A percentile compares a stretch with the other conserved stretches of the same genome.
Evolutionary conservation across 257 asterid genomes (phyloP).

Genomic region (Ajuga chamaepitys): DNA sequence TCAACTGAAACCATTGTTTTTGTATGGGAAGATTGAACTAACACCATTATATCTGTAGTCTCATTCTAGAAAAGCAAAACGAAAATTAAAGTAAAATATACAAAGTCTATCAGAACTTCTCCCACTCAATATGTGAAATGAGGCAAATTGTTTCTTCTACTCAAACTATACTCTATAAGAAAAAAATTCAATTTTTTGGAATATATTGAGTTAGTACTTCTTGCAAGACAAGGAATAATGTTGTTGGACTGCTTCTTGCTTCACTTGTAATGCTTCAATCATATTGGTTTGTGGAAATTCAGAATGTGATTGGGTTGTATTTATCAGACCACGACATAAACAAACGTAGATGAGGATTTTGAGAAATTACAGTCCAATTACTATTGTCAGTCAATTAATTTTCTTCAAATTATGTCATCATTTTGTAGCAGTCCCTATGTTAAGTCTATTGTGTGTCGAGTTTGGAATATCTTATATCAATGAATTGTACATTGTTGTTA

Average conservation of each 20-base stretch:
- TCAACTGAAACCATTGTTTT: no score
- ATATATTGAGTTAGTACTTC: background rate
- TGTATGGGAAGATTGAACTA: no score
- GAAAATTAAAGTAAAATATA: background rate
- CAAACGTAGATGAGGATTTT: background rate
- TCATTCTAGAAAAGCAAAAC: slow-evolving; percentile 1
- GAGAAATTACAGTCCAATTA: background rate
- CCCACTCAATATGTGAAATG: background rate
- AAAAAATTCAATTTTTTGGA: background rate
- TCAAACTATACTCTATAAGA: background rate
- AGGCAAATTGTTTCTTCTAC: background rate
- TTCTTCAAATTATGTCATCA: background rate
- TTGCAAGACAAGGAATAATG: background rate
- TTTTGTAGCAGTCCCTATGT: background rate
- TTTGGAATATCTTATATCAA: background rate
- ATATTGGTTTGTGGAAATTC: background rate
- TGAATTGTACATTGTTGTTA: background rate
- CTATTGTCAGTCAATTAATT: background rate
- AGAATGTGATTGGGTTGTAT: background rate
- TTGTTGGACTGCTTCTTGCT: background rate
- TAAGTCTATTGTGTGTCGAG: slow-evolving; percentile 1
- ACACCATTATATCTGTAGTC: no score
- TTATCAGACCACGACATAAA: background rate
- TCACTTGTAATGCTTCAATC: no score
- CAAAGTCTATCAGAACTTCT: background rate